phyloP scores from a whole-genome alignment of 352 stramenopile species.

The Globisporangium nagaii region DNA sequence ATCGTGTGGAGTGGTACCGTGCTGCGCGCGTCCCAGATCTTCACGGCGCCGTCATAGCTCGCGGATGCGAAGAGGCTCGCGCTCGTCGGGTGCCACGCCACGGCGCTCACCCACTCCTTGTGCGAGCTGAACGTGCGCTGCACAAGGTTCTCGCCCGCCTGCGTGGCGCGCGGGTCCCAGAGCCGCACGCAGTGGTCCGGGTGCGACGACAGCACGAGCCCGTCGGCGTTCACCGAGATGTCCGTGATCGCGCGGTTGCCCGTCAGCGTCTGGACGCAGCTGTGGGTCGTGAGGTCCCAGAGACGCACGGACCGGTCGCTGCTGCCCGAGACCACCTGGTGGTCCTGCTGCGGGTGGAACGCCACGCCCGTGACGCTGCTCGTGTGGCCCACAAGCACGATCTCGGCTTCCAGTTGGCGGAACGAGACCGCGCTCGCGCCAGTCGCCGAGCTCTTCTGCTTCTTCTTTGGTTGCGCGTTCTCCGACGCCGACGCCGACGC shows the following conservation, averaged over 20 bases:
- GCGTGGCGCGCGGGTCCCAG: conserved; percentile 71
- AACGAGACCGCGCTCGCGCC: conserved; percentile 39
- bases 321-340: conserved; percentile 52
- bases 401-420: conserved; percentile 62
- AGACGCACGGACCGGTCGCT: conserved; percentile 74
- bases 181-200: conserved; percentile 75
- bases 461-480: conserved; percentile 55
- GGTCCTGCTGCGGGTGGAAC: conserved; percentile 52
- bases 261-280: conserved; percentile 63
- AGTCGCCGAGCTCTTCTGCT: conserved; percentile 35
- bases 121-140: conserved; percentile 82
- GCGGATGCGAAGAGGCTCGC: conserved; percentile 65
- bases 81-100: conserved; percentile 56
- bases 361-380: conserved; percentile 69
- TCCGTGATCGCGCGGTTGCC: conserved; percentile 73
- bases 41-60: conserved; percentile 75
- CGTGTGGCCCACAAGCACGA: conserved; percentile 75
- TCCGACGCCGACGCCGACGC: conserved; percentile 7
- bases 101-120: conserved; percentile 78
- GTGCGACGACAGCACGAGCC: conserved; percentile 72
- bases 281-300: conserved; percentile 74
- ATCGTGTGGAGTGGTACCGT: conserved; percentile 76
- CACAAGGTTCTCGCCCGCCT: conserved; percentile 65
- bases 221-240: conserved; percentile 57
- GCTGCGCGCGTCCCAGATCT: conserved; percentile 77